Conservation (phyloP, 2,329 filamentous ascomycete genomes). For the Aspergillus ochraceus region DNA sequence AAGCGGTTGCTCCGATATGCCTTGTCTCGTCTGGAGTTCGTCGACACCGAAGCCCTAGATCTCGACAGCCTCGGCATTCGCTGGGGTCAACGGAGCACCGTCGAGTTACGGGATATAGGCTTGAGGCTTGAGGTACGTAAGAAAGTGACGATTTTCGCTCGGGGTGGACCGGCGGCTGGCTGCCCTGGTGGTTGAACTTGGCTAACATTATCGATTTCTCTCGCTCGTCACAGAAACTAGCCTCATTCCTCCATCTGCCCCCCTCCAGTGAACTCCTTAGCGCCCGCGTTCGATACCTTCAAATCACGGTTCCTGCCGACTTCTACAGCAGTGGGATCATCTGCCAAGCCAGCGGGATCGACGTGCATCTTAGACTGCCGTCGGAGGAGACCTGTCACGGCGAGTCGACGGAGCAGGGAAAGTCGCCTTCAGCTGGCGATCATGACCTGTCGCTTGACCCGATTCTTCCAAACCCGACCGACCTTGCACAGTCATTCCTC, state of each 20-base stretch:
- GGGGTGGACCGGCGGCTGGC: neutral
- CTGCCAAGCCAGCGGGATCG: conserved; percentile 78
- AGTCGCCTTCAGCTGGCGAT: conserved; percentile 20
- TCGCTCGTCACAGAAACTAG: conserved; percentile 65
- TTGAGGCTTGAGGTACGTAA: conserved; percentile 69
- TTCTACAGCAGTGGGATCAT: conserved; percentile 81
- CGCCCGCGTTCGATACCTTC: conserved; percentile 73
- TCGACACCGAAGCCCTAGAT: conserved; percentile 85
- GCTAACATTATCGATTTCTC: conserved; percentile 23
- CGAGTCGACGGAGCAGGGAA: conserved; percentile 19
- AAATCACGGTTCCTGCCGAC: conserved; percentile 82
- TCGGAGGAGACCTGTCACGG: conserved; percentile 37
- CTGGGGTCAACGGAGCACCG: conserved; percentile 75
- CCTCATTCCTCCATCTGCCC: conserved; percentile 72
- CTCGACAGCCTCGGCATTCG: conserved; percentile 82
- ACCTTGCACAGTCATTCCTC: conserved; percentile 62
- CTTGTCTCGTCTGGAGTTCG: conserved; percentile 76
- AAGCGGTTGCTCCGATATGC: conserved; percentile 87
- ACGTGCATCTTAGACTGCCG: conserved; percentile 64
- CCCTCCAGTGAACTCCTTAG: conserved; percentile 68
- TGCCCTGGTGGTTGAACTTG: conserved; percentile 6
- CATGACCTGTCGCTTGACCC: conserved; percentile 25
- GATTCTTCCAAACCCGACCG: conserved; percentile 56
- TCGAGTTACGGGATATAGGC: conserved; percentile 85
- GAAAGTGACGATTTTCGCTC: conserved; percentile 23